Evolutionary conservation across 2,329 filamentous ascomycete genomes (phyloP).

Genomic region (Penicillium sp.): DNA sequence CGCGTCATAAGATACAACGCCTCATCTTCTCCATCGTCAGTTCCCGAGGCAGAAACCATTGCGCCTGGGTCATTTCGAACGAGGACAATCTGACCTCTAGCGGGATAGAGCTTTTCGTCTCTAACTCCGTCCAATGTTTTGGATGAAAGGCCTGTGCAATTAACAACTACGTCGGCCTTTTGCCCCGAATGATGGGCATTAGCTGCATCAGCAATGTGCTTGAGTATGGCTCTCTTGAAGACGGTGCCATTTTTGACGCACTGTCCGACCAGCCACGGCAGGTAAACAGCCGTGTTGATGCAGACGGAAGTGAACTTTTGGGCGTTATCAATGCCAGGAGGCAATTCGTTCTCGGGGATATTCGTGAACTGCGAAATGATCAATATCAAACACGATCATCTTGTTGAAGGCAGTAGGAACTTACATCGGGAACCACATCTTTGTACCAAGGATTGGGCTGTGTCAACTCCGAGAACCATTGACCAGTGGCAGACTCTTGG

Average conservation of each 20-base stretch:
- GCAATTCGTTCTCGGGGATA: constrained; percentile 54
- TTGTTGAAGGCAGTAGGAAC: constrained; percentile 17
- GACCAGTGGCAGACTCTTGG: constrained; percentile 46
- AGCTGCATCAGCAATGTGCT: constrained; percentile 68
- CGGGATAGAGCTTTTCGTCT: constrained; percentile 67
- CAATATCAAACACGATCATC: no score
- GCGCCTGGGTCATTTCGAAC: constrained; percentile 69
- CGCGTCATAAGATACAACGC: constrained; percentile 76
- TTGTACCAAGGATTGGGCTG: constrained; percentile 67
- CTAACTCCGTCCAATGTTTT: constrained; percentile 72
- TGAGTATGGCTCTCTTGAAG: constrained; percentile 57
- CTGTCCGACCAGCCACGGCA: constrained; percentile 77
- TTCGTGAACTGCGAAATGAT: constrained; percentile 54
- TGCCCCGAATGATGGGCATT: constrained; percentile 53
- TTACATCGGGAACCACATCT: constrained; percentile 61
- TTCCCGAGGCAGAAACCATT: constrained; percentile 66
- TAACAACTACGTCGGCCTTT: constrained; percentile 65
- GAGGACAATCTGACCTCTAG: constrained; percentile 74
- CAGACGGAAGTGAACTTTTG: constrained; percentile 77
- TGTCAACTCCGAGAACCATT: constrained; percentile 63
- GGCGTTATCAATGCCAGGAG: constrained; percentile 62
- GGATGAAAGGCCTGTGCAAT: constrained; percentile 75
- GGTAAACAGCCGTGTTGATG: constrained; percentile 84
- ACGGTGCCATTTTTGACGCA: constrained; percentile 67
- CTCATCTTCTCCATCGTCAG: constrained; percentile 67